Conservation (phyloP, 176 grass and related monocot genomes). For the Secale cereale region DNA sequence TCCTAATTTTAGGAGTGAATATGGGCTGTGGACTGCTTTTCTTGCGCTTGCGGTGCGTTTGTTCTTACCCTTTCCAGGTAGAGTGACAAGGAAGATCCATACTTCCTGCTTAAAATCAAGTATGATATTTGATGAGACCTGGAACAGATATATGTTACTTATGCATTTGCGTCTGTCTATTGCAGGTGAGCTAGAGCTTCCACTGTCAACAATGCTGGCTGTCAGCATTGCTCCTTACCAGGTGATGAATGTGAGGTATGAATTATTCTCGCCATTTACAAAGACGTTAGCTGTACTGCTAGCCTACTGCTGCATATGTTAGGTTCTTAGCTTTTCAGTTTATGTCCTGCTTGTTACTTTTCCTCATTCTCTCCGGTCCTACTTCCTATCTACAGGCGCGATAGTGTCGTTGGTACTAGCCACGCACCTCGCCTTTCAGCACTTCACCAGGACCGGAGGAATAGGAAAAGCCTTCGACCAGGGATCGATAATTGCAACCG, state of each 20-base stretch:
- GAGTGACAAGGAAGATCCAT: background rate
- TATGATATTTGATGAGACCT: background rate
- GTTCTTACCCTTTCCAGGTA: conserved; percentile 91
- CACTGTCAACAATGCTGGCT: conserved; percentile 68
- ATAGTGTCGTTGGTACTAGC: conserved; percentile 73
- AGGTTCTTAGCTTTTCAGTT: background rate
- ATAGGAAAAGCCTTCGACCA: conserved; percentile 67
- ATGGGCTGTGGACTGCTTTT: conserved; percentile 91
- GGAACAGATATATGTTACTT: background rate
- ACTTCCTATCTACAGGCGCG: conserved; percentile 42
- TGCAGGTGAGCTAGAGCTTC: conserved; percentile 79
- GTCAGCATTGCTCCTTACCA: conserved; percentile 73
- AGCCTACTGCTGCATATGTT: background rate
- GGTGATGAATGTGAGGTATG: conserved; percentile 67
- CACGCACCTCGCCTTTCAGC: conserved; percentile 73
- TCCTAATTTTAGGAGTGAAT: conserved; percentile 65
- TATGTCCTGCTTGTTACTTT: background rate
- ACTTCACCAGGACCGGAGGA: conserved; percentile 66
- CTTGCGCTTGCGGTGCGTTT: conserved; percentile 76
- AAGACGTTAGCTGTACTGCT: background rate
- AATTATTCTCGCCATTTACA: background rate
- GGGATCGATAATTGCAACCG: conserved; percentile 73
- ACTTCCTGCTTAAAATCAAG: background rate
- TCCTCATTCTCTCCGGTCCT: background rate
- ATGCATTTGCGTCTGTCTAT: background rate